Percentiles rank a stretch among this genome's conserved stretches.
These are phyloP conservation scores for Seminavis robusta DNA, from an alignment of 108 stramenopile genomes.

Conservation along the genomic window DNA sequence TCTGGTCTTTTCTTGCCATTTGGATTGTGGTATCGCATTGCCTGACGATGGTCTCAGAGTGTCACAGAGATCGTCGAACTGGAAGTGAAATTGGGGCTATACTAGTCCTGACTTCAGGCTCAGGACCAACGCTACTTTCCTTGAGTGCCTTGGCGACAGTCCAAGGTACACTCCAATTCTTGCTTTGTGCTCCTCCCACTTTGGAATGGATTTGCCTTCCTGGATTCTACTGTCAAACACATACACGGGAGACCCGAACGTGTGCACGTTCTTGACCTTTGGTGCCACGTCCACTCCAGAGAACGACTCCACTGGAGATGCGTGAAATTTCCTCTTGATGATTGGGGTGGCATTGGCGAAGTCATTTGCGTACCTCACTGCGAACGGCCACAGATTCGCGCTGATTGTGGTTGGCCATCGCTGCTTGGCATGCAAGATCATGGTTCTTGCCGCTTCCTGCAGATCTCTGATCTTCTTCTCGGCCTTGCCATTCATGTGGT, in stretches of 20 bases:
- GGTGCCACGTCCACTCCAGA: too few relatives aligned
- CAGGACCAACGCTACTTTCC: too few relatives aligned
- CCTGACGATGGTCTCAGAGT: too few relatives aligned
- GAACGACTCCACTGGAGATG: slow-evolving; percentile 3
- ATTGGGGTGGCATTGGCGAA: background rate
- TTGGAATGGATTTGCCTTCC: too few relatives aligned
- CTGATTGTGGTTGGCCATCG: slow-evolving; percentile 27
- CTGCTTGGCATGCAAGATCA: too few relatives aligned
- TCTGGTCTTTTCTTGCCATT: slow-evolving; percentile 3
- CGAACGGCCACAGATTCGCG: slow-evolving; percentile 32
- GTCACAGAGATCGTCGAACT: slow-evolving; percentile 2
- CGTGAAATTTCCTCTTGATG: background rate
- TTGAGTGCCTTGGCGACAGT: too few relatives aligned
- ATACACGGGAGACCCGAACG: too few relatives aligned
- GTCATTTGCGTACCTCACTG: slow-evolving; percentile 10
- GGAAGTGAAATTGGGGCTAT: slow-evolving; percentile 30
- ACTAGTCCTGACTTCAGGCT: slow-evolving; percentile 20
- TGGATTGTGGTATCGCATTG: background rate
- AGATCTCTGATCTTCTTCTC: too few relatives aligned
- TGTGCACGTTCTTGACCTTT: too few relatives aligned
- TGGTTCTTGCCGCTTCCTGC: too few relatives aligned
- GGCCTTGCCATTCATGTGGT: too few relatives aligned
- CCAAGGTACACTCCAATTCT: too few relatives aligned
- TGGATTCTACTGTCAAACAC: slow-evolving; percentile 2
- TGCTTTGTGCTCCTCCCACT: slow-evolving; percentile 34